A percentile compares a stretch with the other conserved stretches of the same genome.
Conservation (phyloP, 2,329 filamentous ascomycete species). For the Periglandula ipomoeae region DNA sequence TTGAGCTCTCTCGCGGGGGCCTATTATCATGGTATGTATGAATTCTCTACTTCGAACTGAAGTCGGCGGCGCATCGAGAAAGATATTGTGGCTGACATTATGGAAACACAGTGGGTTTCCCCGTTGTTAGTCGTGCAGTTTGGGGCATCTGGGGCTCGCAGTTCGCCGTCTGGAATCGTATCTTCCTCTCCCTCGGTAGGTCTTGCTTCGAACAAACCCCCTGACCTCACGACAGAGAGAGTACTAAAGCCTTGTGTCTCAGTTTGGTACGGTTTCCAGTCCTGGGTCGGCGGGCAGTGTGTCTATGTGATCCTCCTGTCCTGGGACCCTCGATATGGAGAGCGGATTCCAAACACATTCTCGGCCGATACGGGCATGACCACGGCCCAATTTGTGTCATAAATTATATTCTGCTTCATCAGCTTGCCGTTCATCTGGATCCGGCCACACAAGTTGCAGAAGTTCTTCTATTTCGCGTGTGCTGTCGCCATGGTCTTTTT, state of each 20-base stretch:
- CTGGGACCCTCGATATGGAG: no score
- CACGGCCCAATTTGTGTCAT: slow-evolving; percentile 32
- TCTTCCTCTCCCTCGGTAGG: not conserved
- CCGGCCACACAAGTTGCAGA: slow-evolving; percentile 31
- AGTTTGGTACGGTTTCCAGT: not conserved
- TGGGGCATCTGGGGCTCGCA: not conserved
- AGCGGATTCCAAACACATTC: slow-evolving; percentile 32
- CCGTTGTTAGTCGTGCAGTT: not conserved
- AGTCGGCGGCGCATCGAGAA: not conserved
- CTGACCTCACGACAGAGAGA: no score
- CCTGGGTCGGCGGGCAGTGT: not conserved
- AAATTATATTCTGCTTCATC: slow-evolving; percentile 35
- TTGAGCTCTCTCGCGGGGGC: slow-evolving; percentile 34
- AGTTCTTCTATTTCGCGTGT: slow-evolving; percentile 27
- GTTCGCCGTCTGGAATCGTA: not conserved
- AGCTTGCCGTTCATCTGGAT: slow-evolving; percentile 36
- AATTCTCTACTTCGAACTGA: no score
- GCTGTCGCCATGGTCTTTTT: no score
- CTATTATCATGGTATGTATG: slow-evolving; percentile 32
- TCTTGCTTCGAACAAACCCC: not conserved
- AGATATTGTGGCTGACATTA: not conserved
- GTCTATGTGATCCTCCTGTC: not conserved
- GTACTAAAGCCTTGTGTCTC: not conserved
- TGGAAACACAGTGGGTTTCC: not conserved
- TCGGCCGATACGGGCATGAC: slow-evolving; percentile 32